Conservation (phyloP, 2,329 filamentous ascomycete species). For the Verruconis gallopava region DNA sequence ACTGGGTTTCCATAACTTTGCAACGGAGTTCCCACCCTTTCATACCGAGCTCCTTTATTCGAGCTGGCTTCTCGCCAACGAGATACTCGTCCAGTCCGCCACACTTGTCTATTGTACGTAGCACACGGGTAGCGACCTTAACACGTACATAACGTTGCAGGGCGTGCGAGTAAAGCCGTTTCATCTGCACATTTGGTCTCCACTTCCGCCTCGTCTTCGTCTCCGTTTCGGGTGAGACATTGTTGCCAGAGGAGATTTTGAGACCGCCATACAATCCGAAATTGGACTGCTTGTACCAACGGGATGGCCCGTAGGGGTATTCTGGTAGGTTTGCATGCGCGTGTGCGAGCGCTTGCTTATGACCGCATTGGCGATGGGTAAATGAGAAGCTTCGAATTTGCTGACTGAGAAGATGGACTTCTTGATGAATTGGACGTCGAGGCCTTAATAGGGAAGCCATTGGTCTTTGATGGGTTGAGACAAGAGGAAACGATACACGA, state of each 20-base stretch:
- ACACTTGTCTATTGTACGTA: constrained; percentile 58
- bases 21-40: constrained; percentile 84
- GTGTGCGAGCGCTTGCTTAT: constrained; percentile 2
- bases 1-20: constrained; percentile 70
- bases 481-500: neutral
- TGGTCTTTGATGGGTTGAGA: neutral
- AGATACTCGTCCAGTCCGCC: constrained; percentile 90
- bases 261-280: constrained; percentile 56
- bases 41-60: constrained; percentile 77
- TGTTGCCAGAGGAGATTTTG: constrained; percentile 69
- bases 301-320: constrained; percentile 61
- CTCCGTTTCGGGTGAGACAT: constrained; percentile 52
- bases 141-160: constrained; percentile 53
- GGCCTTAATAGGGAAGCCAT: neutral
- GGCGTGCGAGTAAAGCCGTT: constrained; percentile 51
- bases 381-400: neutral
- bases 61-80: constrained; percentile 60
- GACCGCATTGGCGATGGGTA: neutral
- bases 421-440: neutral
- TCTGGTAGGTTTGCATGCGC: constrained; percentile 21
- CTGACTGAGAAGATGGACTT: neutral
- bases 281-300: constrained; percentile 69
- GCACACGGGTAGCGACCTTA: constrained; percentile 55
- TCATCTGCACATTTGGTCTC: constrained; percentile 59
- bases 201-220: constrained; percentile 60